phyloP scores from a whole-genome alignment of 2,329 filamentous ascomycete species.

The Didymella pomorum region DNA sequence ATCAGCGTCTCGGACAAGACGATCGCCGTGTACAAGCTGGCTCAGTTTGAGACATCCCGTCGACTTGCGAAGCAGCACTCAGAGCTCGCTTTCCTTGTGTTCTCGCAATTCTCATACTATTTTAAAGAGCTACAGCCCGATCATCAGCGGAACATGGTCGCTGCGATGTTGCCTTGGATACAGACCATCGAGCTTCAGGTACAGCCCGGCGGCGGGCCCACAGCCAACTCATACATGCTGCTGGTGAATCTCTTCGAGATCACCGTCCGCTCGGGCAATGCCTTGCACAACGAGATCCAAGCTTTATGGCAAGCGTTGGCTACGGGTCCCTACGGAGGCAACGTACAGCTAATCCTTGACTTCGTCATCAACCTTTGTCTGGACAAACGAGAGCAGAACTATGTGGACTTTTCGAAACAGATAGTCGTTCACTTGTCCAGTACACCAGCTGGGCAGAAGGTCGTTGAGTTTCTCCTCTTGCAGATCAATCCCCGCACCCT shows the following conservation, averaged over 20 bases:
- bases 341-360: conserved; percentile 91
- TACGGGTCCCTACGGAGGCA: conserved; percentile 89
- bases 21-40: conserved; percentile 95
- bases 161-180: conserved; percentile 94
- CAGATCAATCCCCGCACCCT: conserved; percentile 96
- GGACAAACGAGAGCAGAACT: conserved; percentile 95
- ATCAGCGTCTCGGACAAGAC: conserved; percentile 99
- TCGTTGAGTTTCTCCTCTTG: conserved; percentile 90
- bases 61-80: conserved; percentile 86
- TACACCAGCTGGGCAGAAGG: conserved; percentile 83
- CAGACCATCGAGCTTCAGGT: conserved; percentile 92
- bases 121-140: conserved; percentile 87
- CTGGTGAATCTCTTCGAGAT: conserved; percentile 95
- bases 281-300: conserved; percentile 94
- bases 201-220: conserved; percentile 90
- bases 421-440: conserved; percentile 96
- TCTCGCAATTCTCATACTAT: conserved; percentile 93
- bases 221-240: conserved; percentile 90
- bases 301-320: conserved; percentile 96
- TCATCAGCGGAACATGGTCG: conserved; percentile 91
- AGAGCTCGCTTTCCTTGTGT: conserved; percentile 89
- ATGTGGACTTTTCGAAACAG: conserved; percentile 97
- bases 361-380: conserved; percentile 96
- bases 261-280: conserved; percentile 88
- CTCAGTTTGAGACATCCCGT: conserved; percentile 96